A percentile compares a stretch with the other conserved stretches of the same genome.
phyloP scores from a whole-genome alignment of 345 rosid genomes.

The Melastoma malabathricum region DNA sequence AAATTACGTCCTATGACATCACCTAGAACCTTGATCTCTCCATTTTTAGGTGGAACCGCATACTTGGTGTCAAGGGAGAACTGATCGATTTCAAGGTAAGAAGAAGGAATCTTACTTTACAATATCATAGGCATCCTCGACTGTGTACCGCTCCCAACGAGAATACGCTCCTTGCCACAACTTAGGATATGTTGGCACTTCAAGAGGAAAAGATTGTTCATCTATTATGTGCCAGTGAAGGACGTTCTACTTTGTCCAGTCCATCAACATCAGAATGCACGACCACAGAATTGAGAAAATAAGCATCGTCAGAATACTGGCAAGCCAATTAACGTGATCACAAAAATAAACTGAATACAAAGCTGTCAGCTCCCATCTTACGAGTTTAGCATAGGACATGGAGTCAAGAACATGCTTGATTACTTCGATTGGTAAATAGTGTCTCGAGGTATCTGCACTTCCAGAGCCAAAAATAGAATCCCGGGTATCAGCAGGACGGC shows the following conservation, averaged over 20 bases:
- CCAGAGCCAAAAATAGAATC: no score
- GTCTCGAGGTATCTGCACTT: conserved; percentile 87
- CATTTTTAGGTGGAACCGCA: no score
- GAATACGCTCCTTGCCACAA: conserved; percentile 88
- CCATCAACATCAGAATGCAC: conserved; percentile 14
- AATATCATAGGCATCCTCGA: conserved; percentile 82
- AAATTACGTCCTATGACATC: no score
- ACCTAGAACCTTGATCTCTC: no score
- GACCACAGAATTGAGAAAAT: conserved; percentile 1
- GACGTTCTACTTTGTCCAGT: conserved; percentile 66
- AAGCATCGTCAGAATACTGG: conserved; percentile 4
- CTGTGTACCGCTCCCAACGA: conserved; percentile 79
- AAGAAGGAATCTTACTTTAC: conserved; percentile 42
- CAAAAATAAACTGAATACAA: no score
- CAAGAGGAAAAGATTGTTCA: conserved; percentile 83
- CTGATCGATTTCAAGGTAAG: no score
- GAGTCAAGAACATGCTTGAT: conserved; percentile 81
- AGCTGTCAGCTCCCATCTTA: conserved; percentile 21
- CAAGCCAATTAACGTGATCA: not conserved
- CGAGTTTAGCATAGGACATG: conserved; percentile 93
- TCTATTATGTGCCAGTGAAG: conserved; percentile 98
- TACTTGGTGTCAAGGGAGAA: no score
- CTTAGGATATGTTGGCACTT: conserved; percentile 69
- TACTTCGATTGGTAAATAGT: conserved; percentile 54
- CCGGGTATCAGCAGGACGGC: no score